Evolutionary conservation across 2,329 filamentous ascomycete genomes (phyloP), one percentile per base, ranked within the genome.

Genomic region (Aureobasidium sp.): DNA sequence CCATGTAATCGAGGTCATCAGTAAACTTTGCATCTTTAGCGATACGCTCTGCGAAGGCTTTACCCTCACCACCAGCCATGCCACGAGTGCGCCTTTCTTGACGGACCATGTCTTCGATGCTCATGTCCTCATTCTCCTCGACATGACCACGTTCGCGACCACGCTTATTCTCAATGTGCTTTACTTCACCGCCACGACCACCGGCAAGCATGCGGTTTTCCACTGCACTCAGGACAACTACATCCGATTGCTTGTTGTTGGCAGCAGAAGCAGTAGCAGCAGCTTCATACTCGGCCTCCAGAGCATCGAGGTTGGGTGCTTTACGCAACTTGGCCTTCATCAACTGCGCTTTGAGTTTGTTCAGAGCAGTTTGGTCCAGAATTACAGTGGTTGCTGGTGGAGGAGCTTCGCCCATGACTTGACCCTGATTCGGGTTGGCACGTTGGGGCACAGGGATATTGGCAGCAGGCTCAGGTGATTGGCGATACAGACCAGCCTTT

Each of bases 1-100:
- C 93, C 81, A 97, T 88, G 75, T 99, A 99, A 58, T 99, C 93
- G 27, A 99, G 84, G 71, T 95, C 88, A 69, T 95, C 85, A 76
- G 90, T 87, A 71, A 95, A 99, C 70, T 92, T 95, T 51, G 76
- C 83, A 73, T 99, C 94, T 71, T 95, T 95, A 58, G 92, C 90
- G 66, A 99, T 99, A 62, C 92, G 85, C 71, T 97, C 92, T 2
- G 94, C 94, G 33, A 96, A 82, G 4, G 89, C 84, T 67, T 86
- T 79, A 1, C 89, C 89, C 70, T 96, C 92, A 57, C 90, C 90
- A 43, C 89, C 90, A 63, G 79, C 78, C 68, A 90, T 85, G 17
- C 86, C 86, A 61, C 85, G 86, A 4, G 90, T 96, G 59, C 93
- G 87, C 37, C 90, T 85, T 74, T 99, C 94, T 73, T 97, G 92